Evolutionary conservation across 2,329 filamentous ascomycete species (phyloP), one percentile per base, ranked within the genome.

Genomic region (Fusarium sp.): DNA sequence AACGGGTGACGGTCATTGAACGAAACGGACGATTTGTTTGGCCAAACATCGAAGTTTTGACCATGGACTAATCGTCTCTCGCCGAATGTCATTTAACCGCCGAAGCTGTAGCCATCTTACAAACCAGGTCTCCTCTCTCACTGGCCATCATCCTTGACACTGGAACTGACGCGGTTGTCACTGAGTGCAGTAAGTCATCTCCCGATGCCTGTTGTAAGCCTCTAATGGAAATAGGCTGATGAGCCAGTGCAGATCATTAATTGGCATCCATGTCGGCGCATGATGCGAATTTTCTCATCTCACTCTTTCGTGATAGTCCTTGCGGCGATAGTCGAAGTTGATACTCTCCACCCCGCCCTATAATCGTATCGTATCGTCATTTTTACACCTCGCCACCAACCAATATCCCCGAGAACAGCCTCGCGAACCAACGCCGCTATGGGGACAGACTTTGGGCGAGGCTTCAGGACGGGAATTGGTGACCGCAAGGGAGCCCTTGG

Each of bases 201-300:
- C 38, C 38, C 35, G 38, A 69, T 30, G 27, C n/a, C 52, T 64
- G 25, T 68, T 66, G 58, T 65, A 60, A 71, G 54, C 20, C 59
- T 43, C 43, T 37, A 61, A 32, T 22, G 25, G 56, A 75, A 54
- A 56, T 11, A 65, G 65, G 52, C 73, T 78, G 32, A 79, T 70
- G 20, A 54, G 32, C 38, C 59, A 25, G 22, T 61, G 47, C 40
- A 75, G 67, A 17, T 25, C 45, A 20, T 45, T 35, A 60, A 43
- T 66, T 60, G 30, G 35, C 54, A 38, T 57, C 30, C 32, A 52
- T 65, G 60, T 62, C 65, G 57, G 43, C 72, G 67, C 65, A 81
- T 71, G 61, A 80, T 80, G 78, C 74, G 63, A 70, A 63, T 69
- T 66, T 63, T 72, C 66, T 77, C 75, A 69, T 76, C 63, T 77